These are phyloP conservation scores for Wallemia hederae DNA, from an alignment of 1,284 basidiomycete species.

Conservation along the genomic window DNA sequence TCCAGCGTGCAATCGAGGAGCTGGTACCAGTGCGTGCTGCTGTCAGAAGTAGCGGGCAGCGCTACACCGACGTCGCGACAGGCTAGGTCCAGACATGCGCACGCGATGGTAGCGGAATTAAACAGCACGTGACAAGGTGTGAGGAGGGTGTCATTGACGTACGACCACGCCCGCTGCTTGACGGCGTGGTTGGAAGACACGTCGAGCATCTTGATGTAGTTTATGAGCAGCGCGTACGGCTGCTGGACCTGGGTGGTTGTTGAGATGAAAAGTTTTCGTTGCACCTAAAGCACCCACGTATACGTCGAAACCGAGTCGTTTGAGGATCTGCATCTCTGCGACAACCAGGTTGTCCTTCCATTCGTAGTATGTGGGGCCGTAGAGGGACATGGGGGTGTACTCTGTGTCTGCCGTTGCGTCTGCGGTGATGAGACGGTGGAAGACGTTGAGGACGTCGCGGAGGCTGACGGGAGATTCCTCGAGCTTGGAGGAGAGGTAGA, in stretches of 20 bases:
- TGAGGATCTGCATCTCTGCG: conserved; percentile 90
- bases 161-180: conserved; percentile 57
- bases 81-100: neutral
- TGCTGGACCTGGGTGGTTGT: conserved; percentile 34
- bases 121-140: neutral
- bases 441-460: conserved; percentile 79
- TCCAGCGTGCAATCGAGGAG: neutral
- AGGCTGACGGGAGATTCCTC: conserved; percentile 76
- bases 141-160: conserved; percentile 44
- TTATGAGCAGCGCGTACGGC: conserved; percentile 79
- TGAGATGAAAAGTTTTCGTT: neutral
- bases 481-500: conserved; percentile 83
- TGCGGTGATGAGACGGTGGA: conserved; percentile 38
- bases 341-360: conserved; percentile 69
- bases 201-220: conserved; percentile 73
- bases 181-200: conserved; percentile 35
- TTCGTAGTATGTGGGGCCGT: conserved; percentile 51
- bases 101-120: neutral
- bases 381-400: conserved; percentile 60
- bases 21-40: neutral
- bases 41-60: neutral
- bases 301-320: conserved; percentile 67
- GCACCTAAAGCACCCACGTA: conserved; percentile 10
- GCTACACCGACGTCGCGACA: neutral
- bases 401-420: conserved; percentile 22